Evolutionary conservation across 1,284 basidiomycete species (phyloP), one percentile per base, ranked within the genome.

Genomic region (Mycosarcoma mackinlayi): DNA sequence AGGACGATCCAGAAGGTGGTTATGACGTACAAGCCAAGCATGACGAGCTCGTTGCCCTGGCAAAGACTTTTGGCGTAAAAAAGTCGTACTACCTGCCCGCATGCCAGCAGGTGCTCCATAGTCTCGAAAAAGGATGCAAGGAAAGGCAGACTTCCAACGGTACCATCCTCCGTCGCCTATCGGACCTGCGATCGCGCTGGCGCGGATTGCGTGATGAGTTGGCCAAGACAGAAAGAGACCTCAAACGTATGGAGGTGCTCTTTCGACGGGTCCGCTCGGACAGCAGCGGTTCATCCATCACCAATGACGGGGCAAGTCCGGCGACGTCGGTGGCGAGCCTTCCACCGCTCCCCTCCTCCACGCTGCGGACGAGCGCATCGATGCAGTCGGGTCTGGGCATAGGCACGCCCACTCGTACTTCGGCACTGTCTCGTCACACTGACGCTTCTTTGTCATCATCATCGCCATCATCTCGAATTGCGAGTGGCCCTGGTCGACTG

Each of bases 71-170:
- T 40, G 49, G 55, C n/a, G 70, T 76, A 28, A 80, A 80, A 59
- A 66, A 54, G 52, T 50, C 91, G 88, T 92, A 92, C 83, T 98
- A 98, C 81, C 89, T 92, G 83, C 93, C 94, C 0, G 93, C 93
- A 21, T 92, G 92, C 4, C 91, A 90, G 11, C 93, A 94, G 81
- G 93, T 94, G 35, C 86, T 98, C n/a, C 88, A 89, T 19, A 93
- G 94, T 74, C 91, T 97, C 76, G 92, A 93, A 80, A 94, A 92
- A 82, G 92, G 92, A 34, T 91, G 97, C 27, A 88, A 88, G 61
- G 92, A 95, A 69, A 88, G 93, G 47, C 89, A 92, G 1, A 95
- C 93, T 16, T 93, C 92, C 86, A 97, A 98, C 69, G 95, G 95
- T 3, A 93, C 95, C 84, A 91, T 93, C 24, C 84, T 97, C 53